Conservation (phyloP, 148 eudicot species). For the Cornus florida region DNA sequence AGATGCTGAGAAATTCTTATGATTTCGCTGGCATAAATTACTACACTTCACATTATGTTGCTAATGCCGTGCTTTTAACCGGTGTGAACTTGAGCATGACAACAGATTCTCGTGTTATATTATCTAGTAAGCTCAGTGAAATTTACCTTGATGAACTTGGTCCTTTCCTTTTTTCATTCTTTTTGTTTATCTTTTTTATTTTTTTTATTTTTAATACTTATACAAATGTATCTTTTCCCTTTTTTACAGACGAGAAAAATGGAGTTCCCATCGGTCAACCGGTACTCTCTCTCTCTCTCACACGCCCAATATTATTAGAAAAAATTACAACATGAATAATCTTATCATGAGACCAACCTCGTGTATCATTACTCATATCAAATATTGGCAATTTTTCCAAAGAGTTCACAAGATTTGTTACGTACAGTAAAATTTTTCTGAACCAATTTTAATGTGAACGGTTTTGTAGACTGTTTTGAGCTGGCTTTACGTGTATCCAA, state of each 20-base stretch:
- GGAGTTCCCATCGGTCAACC: slow-evolving; percentile 29
- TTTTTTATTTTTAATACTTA: neutral
- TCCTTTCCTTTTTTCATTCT: neutral
- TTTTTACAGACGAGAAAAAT: slow-evolving; percentile 15
- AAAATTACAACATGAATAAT: too few species aligned
- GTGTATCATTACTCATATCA: too few species aligned
- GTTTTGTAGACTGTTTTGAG: neutral
- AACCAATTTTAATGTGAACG: neutral
- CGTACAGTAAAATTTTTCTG: too few species aligned
- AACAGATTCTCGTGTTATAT: slow-evolving; percentile 28
- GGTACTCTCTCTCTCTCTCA: slow-evolving; percentile 4
- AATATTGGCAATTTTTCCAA: neutral
- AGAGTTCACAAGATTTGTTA: too few species aligned
- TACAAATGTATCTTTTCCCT: neutral
- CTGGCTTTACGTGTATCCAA: neutral
- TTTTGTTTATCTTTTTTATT: neutral
- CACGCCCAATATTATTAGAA: too few species aligned
- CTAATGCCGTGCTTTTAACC: slow-evolving; percentile 12
- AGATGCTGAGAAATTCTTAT: slow-evolving; percentile 35
- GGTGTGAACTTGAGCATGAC: slow-evolving; percentile 15
- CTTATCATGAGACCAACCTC: too few species aligned
- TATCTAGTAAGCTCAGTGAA: slow-evolving; percentile 14
- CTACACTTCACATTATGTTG: slow-evolving; percentile 42
- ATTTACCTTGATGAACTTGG: neutral
- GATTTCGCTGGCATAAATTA: slow-evolving; percentile 59